Conservation (phyloP, 495 filamentous ascomycete species). For the Neurospora sp. region DNA sequence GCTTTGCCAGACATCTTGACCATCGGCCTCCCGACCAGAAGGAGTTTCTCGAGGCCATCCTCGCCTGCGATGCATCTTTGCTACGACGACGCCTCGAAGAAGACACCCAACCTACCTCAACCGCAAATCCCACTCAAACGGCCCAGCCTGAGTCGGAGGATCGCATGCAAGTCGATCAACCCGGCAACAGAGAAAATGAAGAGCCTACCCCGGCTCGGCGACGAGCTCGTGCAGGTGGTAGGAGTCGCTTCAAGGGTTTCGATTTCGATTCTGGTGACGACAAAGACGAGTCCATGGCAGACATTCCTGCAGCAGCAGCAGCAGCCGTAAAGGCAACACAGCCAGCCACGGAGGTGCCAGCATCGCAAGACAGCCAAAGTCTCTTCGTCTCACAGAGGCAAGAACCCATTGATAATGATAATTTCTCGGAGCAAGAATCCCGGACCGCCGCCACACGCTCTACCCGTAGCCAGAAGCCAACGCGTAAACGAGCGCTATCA, state of each 20-base stretch:
- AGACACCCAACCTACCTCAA: slow-evolving; percentile 14
- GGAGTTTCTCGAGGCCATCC: slow-evolving; percentile 86
- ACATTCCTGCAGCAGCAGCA: slow-evolving; percentile 2
- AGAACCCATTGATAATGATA: slow-evolving; percentile 17
- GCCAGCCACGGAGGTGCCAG: background rate
- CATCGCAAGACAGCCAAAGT: slow-evolving; percentile 14
- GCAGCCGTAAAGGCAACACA: background rate
- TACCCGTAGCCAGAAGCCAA: slow-evolving; percentile 14
- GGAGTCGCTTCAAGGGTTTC: slow-evolving; percentile 70
- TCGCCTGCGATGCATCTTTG: slow-evolving; percentile 60
- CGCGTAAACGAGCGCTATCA: slow-evolving; percentile 34
- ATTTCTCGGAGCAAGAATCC: slow-evolving; percentile 2
- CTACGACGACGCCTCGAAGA: slow-evolving; percentile 54
- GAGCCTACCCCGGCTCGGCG: slow-evolving; percentile 12
- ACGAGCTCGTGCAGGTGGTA: slow-evolving; percentile 22
- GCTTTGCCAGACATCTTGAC: slow-evolving; percentile 59
- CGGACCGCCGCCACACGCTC: background rate
- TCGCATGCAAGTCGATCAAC: slow-evolving; percentile 25
- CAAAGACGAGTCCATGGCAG: slow-evolving; percentile 7
- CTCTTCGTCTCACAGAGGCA: slow-evolving; percentile 23
- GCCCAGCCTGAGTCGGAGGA: background rate
- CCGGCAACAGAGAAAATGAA: background rate
- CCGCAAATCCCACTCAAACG: slow-evolving; percentile 6
- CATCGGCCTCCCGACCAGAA: slow-evolving; percentile 81
- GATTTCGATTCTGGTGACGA: slow-evolving; percentile 30